phyloP scores from a whole-genome alignment of 768 basidiomycete genomes.

The Lactarius psammicola region DNA sequence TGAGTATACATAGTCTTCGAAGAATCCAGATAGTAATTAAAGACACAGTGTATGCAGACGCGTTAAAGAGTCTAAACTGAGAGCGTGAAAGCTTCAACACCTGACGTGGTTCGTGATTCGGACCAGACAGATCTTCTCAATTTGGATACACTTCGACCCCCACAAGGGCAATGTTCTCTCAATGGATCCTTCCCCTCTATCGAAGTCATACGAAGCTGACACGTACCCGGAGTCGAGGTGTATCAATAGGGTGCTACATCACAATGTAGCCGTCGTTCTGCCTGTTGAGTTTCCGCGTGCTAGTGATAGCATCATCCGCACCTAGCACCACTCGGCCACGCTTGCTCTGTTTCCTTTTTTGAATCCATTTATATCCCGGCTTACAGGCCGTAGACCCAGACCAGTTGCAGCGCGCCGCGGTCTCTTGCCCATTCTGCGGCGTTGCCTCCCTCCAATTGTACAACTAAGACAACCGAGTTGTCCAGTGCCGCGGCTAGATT shows the following conservation, averaged over 20 bases:
- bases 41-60: too few species aligned
- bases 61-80: too few species aligned
- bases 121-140: background rate
- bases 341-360: too few species aligned
- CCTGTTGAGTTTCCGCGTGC: slow-evolving; percentile 51
- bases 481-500: slow-evolving; percentile 68
- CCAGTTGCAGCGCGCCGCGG: too few species aligned
- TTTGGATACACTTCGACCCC: too few species aligned
- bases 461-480: slow-evolving; percentile 84
- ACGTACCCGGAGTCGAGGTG: background rate
- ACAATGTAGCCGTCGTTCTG: slow-evolving; percentile 60
- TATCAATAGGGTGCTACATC: slow-evolving; percentile 47
- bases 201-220: background rate
- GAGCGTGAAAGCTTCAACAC: too few species aligned
- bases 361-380: too few species aligned
- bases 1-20: too few species aligned
- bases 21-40: too few species aligned
- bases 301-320: slow-evolving; percentile 60
- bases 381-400: too few species aligned
- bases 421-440: slow-evolving; percentile 26
- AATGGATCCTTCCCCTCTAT: background rate
- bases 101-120: too few species aligned
- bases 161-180: background rate
- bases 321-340: slow-evolving; percentile 48
- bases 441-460: slow-evolving; percentile 54